phyloP scores from a whole-genome alignment of 140 eudicot species.

The Erigeron philadelphicus region DNA sequence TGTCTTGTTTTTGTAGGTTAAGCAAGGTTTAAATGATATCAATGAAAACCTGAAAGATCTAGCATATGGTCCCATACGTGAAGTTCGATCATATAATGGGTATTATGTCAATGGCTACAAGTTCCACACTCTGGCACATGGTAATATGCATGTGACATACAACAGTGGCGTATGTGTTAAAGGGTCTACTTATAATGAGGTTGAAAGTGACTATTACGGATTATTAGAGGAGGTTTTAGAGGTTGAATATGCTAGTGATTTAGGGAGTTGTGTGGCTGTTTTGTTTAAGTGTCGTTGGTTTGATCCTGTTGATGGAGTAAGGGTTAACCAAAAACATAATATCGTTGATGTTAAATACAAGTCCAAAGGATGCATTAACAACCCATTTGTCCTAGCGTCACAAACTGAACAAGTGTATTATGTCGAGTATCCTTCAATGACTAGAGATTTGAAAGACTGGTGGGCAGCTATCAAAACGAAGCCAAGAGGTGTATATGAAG shows the following conservation, averaged over 20 bases:
- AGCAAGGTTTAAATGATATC: not conserved
- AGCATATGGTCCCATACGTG: not conserved
- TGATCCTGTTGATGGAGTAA: not conserved
- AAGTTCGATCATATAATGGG: not conserved
- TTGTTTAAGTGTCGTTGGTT: not conserved
- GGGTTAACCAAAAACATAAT: not conserved
- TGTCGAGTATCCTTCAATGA: not conserved
- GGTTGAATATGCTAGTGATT: not conserved
- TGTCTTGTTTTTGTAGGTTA: not conserved
- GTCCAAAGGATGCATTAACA: not conserved
- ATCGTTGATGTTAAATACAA: not conserved
- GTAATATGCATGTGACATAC: no score
- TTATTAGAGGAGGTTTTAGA: not conserved
- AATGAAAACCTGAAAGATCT: not conserved
- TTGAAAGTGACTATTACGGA: not conserved
- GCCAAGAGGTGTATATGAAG: not conserved
- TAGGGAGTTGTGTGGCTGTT: no score
- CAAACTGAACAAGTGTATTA: not conserved
- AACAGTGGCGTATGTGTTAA: not conserved
- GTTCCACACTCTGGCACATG: not conserved
- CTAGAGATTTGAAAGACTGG: not conserved
- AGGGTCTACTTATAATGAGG: not conserved
- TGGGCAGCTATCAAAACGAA: not conserved
- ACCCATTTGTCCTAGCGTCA: not conserved
- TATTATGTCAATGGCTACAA: conserved; percentile 4